phyloP scores from a whole-genome alignment of 768 basidiomycete species.

The Leucocoprinus leucothites region DNA sequence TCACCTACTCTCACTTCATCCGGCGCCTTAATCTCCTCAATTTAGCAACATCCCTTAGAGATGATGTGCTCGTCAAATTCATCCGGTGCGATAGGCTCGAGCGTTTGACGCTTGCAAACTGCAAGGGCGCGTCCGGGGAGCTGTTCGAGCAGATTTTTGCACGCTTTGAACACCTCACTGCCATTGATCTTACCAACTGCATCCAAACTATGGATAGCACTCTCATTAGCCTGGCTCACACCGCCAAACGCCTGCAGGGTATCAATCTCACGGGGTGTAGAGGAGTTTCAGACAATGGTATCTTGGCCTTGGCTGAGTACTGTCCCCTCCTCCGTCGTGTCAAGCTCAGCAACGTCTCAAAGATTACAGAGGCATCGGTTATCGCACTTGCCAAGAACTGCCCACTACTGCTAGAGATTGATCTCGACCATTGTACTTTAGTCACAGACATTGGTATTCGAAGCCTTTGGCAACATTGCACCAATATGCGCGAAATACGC shows the following conservation, averaged over 20 bases:
- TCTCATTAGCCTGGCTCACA: slow-evolving; percentile 64
- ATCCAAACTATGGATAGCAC: slow-evolving; percentile 65
- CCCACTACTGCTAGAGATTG: slow-evolving; percentile 89
- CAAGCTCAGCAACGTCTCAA: slow-evolving; percentile 78
- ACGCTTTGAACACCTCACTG: slow-evolving; percentile 72
- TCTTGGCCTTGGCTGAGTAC: slow-evolving; percentile 70
- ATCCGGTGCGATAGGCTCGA: slow-evolving; percentile 78
- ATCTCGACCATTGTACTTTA: slow-evolving; percentile 79
- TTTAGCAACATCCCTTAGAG: slow-evolving; percentile 65
- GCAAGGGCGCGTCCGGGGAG: slow-evolving; percentile 61
- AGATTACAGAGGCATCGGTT: slow-evolving; percentile 75
- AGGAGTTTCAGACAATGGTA: slow-evolving; percentile 71
- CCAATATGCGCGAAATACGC: slow-evolving; percentile 88
- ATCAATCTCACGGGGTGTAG: slow-evolving; percentile 88
- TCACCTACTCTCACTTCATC: slow-evolving; percentile 85
- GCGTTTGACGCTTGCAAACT: slow-evolving; percentile 84
- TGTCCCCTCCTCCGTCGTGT: slow-evolving; percentile 84
- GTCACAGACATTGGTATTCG: slow-evolving; percentile 78
- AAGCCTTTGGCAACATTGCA: slow-evolving; percentile 78
- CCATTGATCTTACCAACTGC: slow-evolving; percentile 82
- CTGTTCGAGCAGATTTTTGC: slow-evolving; percentile 65
- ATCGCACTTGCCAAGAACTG: slow-evolving; percentile 74
- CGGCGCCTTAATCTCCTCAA: slow-evolving; percentile 87
- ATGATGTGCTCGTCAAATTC: slow-evolving; percentile 71
- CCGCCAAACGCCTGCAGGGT: slow-evolving; percentile 80